Evolutionary conservation across 805 yeast genomes (phyloP), one percentile per base, ranked within the genome.

Genomic region (Wickerhamomyces alni): DNA sequence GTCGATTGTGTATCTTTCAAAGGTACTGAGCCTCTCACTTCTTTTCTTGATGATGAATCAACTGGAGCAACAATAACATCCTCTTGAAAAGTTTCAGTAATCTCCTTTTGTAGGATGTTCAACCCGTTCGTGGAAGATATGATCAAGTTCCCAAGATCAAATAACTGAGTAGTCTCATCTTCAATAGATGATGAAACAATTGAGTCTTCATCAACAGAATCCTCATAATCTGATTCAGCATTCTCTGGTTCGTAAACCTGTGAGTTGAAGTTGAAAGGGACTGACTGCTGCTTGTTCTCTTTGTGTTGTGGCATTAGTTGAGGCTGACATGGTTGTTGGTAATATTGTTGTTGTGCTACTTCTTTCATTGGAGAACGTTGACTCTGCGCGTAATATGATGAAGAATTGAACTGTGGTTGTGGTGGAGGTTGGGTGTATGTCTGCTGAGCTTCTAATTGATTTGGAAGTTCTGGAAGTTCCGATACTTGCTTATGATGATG

Each of bases 61-160:
- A 26, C 13, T 26, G 28, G 28, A 5, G 28, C 5, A 26, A 26
- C 12, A 9, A 26, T 8, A 26, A 9, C n/a, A 5, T 26, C 28
- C 8, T 26, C 12, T 26, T 10, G 13, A 9, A 9, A 7, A 6
- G 18, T 4, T 28, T 17, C 17, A 16, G 9, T 11, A 9, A 28
- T n/a, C 4, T 28, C 47, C 46, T 44, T 8, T 17, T 19, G 3
- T 30, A 35, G 9, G 41, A 28, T 25, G 43, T 39, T 7, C 24
- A 16, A 2, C 17, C 10, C 32, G n/a, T 47, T 48, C 17, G 45
- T 46, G 19, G 50, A 29, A 3, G 39, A 15, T 17, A 51, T 42
- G 16, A 51, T 47, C 33, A 44, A 18, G 31, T 46, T 47, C 19
- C 53, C 47, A 10, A 51, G 43, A 17, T 45, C 50, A 19, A 44